Conservation (phyloP, 2,329 filamentous ascomycete genomes). For the Dryadomyces sulphureus region DNA sequence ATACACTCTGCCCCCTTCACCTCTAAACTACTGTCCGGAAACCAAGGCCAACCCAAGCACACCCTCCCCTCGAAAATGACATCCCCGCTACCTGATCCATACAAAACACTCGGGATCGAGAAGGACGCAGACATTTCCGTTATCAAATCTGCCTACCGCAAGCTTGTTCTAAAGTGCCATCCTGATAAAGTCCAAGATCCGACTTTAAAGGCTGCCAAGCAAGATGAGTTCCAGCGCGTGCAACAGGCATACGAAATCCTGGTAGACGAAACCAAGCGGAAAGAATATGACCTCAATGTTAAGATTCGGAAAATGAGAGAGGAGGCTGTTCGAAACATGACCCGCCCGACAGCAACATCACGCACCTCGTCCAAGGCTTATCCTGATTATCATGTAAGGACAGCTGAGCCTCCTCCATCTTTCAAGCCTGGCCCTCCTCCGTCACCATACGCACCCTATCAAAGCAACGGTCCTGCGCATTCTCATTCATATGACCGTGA, state of each 20-base stretch:
- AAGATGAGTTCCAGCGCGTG: slow-evolving; percentile 80
- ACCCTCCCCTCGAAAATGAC: slow-evolving; percentile 22
- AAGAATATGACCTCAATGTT: slow-evolving; percentile 65
- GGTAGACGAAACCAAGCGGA: slow-evolving; percentile 57
- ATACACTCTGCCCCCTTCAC: too few species aligned
- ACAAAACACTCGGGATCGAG: slow-evolving; percentile 58
- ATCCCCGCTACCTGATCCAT: slow-evolving; percentile 56
- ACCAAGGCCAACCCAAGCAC: background rate
- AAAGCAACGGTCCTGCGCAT: slow-evolving; percentile 22
- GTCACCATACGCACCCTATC: slow-evolving; percentile 13
- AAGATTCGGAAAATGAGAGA: slow-evolving; percentile 51
- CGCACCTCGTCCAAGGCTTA: slow-evolving; percentile 23
- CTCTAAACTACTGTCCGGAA: background rate
- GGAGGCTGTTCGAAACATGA: slow-evolving; percentile 27
- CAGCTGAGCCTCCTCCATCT: slow-evolving; percentile 31
- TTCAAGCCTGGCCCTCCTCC: slow-evolving; percentile 22
- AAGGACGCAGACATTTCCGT: slow-evolving; percentile 54
- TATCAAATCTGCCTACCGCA: slow-evolving; percentile 70
- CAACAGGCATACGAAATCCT: slow-evolving; percentile 89
- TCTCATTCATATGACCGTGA: slow-evolving; percentile 34
- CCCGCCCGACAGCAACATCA: slow-evolving; percentile 25
- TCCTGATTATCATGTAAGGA: slow-evolving; percentile 30
- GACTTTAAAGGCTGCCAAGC: slow-evolving; percentile 59
- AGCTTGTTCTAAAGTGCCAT: slow-evolving; percentile 76
- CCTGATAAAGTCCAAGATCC: slow-evolving; percentile 82